These are phyloP conservation scores for Hibiscus tridactylites DNA, from an alignment of 345 rosid species.

Conservation along the genomic window DNA sequence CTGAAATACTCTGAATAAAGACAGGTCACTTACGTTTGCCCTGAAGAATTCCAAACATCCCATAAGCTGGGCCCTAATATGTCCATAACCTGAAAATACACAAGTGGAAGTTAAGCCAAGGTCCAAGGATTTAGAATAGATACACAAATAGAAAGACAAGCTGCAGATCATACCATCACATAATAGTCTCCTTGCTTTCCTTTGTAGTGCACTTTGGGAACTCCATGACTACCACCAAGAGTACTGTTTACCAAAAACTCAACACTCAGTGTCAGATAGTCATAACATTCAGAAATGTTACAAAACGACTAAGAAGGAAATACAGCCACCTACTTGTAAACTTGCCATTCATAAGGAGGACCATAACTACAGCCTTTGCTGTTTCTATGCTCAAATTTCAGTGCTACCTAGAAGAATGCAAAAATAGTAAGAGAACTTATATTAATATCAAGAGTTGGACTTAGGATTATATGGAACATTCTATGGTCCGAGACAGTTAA, in stretches of 20 bases:
- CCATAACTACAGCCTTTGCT: slow-evolving; percentile 98
- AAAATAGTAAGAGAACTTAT: slow-evolving; percentile 3
- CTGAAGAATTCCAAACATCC: no score
- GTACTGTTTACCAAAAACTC: slow-evolving; percentile 40
- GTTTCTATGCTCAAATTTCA: slow-evolving; percentile 89
- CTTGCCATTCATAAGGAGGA: slow-evolving; percentile 98
- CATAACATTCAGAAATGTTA: not conserved
- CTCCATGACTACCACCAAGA: slow-evolving; percentile 96
- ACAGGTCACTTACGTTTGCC: no score
- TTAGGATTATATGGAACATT: not conserved
- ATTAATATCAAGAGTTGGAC: not conserved
- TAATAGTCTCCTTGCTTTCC: slow-evolving; percentile 98
- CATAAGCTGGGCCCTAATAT: no score
- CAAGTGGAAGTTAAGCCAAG: slow-evolving; percentile 8
- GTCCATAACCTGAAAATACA: slow-evolving; percentile 78
- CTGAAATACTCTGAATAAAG: no score
- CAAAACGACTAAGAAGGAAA: not conserved
- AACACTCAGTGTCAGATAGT: slow-evolving; percentile 1
- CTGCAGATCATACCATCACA: slow-evolving; percentile 57
- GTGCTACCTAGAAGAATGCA: slow-evolving; percentile 54
- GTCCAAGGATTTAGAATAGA: slow-evolving; percentile 10
- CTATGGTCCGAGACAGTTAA: no score
- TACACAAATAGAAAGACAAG: slow-evolving; percentile 9
- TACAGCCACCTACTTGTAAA: slow-evolving; percentile 59
- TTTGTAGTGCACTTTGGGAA: slow-evolving; percentile 82